phyloP scores from a whole-genome alignment of 1,284 basidiomycete species.

The Ceratobasidium sp. region DNA sequence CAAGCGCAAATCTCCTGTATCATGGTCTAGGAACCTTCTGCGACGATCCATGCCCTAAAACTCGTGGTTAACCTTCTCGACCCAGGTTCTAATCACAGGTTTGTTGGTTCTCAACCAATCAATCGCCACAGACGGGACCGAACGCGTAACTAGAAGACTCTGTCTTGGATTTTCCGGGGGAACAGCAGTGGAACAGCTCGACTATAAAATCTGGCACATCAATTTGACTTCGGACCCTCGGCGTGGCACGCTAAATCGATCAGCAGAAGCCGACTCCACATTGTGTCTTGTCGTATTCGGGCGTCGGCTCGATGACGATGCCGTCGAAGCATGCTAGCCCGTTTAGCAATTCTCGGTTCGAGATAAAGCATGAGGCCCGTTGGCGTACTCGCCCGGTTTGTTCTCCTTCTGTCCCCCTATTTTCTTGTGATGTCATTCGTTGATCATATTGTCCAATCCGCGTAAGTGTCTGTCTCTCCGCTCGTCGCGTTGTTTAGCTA shows the following conservation, averaged over 20 bases:
- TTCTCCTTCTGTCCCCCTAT: background rate
- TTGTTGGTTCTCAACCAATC: too few relatives aligned
- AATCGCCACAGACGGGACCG: background rate
- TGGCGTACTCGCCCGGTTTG: background rate
- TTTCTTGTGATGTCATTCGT: slow-evolving; percentile 23
- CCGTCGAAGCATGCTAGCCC: background rate
- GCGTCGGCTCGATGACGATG: background rate
- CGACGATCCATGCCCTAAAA: too few relatives aligned
- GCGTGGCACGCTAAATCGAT: background rate
- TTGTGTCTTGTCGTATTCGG: background rate
- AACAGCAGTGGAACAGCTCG: too few relatives aligned
- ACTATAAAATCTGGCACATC: background rate
- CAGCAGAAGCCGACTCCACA: background rate
- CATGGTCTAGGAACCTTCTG: too few relatives aligned
- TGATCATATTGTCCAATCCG: slow-evolving; percentile 22
- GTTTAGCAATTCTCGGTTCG: background rate
- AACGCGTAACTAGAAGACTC: background rate
- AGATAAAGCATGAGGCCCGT: background rate
- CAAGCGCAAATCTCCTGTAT: too few relatives aligned
- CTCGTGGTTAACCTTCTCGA: too few relatives aligned
- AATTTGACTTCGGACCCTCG: background rate
- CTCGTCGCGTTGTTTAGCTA: background rate
- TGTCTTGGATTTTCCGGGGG: background rate
- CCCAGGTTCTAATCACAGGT: too few relatives aligned
- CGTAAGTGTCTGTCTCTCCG: slow-evolving; percentile 24